Evolutionary conservation across 2,329 filamentous ascomycete species (phyloP), one percentile per base, ranked within the genome.

Genomic region (Ophiostoma ulmi): DNA sequence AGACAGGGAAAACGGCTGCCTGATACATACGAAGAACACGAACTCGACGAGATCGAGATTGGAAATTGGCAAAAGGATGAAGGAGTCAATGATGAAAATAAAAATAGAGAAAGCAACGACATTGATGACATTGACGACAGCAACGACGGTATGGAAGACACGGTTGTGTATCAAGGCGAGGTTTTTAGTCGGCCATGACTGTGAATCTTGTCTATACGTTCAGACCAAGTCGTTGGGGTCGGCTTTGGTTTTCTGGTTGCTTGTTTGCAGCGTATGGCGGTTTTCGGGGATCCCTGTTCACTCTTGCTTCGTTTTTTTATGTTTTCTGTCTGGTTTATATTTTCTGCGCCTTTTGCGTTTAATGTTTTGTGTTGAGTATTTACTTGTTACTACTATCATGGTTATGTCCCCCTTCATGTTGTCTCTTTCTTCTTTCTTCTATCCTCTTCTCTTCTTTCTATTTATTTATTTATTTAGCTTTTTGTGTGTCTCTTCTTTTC

Each of bases 371-470:
- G 67, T 68, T n/a, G 36, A 61, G 58, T 31, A 26, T 31, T 8
- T 63, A 17, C 26, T 63, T 63, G 58, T 63, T 63, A 63, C 58
- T 63, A 63, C 58, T 63, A 63, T 63, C 58, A 63, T 52, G 63
- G 39, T 63, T 63, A 41, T 35, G 20, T 67, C 39, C 39, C 11
- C 35, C 36, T 41, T 39, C 20, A 39, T 61, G 61, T 63, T 71
- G 48, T 48, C 22, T 44, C 17, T 55, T 63, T 64, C 61, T 48
- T 20, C 17, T 55, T 63, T 64, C 61, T 48, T 20, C 70, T 69
- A n/a, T 38, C 44, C 52, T 67, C 41, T 36, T 26, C n/a, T 13
- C 10, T 13, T 26, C n/a, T 11, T 11, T 58, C 52, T 41, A 67
- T 69, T 65, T 55, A 35, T 68, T 13, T 17, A 35, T 68, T 13